A percentile compares a stretch with the other conserved stretches of the same genome.
Evolutionary conservation across 768 basidiomycete genomes (phyloP).

Genomic region (Suillus occidentalis): DNA sequence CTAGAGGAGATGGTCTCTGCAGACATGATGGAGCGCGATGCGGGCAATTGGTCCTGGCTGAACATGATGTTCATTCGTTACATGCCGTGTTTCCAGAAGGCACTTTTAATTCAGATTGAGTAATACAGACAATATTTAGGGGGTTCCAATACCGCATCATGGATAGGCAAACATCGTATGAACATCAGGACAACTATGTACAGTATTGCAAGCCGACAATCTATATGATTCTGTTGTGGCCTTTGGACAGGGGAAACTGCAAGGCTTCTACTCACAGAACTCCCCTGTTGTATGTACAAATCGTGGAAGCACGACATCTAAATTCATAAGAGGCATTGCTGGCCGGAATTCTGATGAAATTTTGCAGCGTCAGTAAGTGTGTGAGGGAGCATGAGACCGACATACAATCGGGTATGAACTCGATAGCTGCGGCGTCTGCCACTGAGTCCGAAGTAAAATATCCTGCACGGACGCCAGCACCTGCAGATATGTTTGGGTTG

Average conservation of each 20-base stretch:
- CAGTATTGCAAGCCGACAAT: no score
- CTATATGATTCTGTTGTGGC: neutral
- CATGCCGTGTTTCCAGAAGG: neutral
- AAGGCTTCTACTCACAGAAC: neutral
- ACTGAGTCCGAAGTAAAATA: neutral
- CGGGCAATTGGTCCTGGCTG: constrained; percentile 17
- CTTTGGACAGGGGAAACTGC: neutral
- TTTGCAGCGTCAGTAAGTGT: neutral
- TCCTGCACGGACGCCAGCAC: neutral
- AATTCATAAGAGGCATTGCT: neutral
- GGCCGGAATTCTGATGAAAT: neutral
- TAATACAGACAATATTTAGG: neutral
- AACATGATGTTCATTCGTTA: constrained; percentile 30
- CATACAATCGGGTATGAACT: neutral
- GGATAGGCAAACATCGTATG: neutral
- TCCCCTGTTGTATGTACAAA: neutral
- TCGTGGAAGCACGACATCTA: neutral
- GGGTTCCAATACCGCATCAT: neutral
- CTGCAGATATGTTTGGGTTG: neutral
- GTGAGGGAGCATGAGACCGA: neutral
- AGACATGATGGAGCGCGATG: constrained; percentile 23
- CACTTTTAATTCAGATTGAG: neutral
- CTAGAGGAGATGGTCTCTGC: constrained; percentile 10
- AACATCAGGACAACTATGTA: no score
- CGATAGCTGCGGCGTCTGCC: constrained; percentile 3